These are phyloP conservation scores for Trypanosoma vivax DNA, from an alignment of 208 protist genomes.

Conservation along the genomic window DNA sequence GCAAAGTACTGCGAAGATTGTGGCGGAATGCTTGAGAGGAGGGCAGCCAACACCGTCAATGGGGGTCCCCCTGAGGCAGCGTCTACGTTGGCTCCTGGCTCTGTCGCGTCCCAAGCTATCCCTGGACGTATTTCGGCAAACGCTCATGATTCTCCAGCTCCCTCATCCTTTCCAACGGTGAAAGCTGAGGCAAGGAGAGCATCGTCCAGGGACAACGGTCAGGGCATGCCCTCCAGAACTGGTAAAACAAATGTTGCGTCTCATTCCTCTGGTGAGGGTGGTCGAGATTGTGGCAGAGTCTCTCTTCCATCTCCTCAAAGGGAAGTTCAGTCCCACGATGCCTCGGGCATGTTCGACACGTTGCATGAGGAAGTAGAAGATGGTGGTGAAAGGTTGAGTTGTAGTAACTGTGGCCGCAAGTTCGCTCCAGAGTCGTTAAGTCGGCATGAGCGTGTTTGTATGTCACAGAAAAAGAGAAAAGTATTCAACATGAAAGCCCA, in stretches of 20 bases:
- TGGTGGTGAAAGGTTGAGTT: constrained; percentile 31
- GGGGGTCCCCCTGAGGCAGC: not conserved
- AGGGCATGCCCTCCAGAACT: too few species aligned
- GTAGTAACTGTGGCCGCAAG: constrained; percentile 62
- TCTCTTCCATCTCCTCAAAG: not conserved
- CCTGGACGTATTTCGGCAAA: not conserved
- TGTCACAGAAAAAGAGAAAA: constrained; percentile 40
- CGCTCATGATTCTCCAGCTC: not conserved
- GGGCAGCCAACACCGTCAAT: not conserved
- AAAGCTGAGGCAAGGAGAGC: not conserved
- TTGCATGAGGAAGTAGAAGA: constrained; percentile 11
- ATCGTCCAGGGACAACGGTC: too few species aligned
- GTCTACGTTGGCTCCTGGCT: constrained; percentile 13
- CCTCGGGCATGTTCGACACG: too few species aligned
- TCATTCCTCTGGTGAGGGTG: too few species aligned
- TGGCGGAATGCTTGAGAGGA: constrained; percentile 45
- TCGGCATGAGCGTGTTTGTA: constrained; percentile 70
- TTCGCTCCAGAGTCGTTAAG: constrained; percentile 66
- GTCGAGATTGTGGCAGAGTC: too few species aligned
- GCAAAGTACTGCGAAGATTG: constrained; percentile 80
- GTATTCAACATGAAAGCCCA: constrained; percentile 75
- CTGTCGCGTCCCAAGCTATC: not conserved
- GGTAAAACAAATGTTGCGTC: too few species aligned
- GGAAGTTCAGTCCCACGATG: too few species aligned
- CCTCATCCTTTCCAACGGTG: not conserved